Evolutionary conservation across 768 basidiomycete species (phyloP).

Genomic region (Amanita rubescens): DNA sequence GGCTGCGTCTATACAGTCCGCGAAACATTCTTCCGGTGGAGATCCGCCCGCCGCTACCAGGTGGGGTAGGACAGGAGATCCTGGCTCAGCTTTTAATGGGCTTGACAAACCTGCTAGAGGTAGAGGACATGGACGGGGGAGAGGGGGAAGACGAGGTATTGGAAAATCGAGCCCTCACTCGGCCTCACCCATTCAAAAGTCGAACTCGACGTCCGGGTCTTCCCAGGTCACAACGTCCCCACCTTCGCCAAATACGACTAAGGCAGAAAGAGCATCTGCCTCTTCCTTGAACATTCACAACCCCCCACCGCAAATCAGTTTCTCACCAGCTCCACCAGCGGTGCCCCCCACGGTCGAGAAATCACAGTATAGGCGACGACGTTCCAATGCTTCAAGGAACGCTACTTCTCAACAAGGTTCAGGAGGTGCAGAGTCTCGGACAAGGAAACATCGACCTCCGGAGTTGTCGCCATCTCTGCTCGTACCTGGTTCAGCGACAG

Average conservation of each 20-base stretch:
- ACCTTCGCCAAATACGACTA: conserved; percentile 9
- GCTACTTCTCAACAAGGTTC: neutral
- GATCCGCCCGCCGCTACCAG: conserved; percentile 27
- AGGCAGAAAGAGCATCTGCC: conserved; percentile 17
- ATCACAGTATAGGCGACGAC: conserved; percentile 43
- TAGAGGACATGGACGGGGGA: conserved; percentile 29
- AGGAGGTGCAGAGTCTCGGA: neutral
- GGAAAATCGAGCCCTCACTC: conserved; percentile 16
- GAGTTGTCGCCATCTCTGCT: conserved; percentile 10
- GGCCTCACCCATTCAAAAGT: neutral
- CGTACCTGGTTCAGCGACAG: neutral
- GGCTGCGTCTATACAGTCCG: conserved; percentile 33
- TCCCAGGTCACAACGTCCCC: conserved; percentile 10
- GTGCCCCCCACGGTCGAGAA: conserved; percentile 11
- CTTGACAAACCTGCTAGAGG: conserved; percentile 30
- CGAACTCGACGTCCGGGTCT: conserved; percentile 6
- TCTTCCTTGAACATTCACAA: conserved; percentile 15
- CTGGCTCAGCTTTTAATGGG: conserved; percentile 41
- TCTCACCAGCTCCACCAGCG: conserved; percentile 23
- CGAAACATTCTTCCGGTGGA: conserved; percentile 17
- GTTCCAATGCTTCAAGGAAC: conserved; percentile 34
- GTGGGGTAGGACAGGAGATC: conserved; percentile 41
- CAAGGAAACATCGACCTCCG: conserved; percentile 16
- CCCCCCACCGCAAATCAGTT: conserved; percentile 25
- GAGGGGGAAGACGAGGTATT: conserved; percentile 23